A percentile compares a stretch with the other conserved stretches of the same genome.
Conservation (phyloP, 2,329 filamentous ascomycete genomes). For the Hymenoscyphus repandus region DNA sequence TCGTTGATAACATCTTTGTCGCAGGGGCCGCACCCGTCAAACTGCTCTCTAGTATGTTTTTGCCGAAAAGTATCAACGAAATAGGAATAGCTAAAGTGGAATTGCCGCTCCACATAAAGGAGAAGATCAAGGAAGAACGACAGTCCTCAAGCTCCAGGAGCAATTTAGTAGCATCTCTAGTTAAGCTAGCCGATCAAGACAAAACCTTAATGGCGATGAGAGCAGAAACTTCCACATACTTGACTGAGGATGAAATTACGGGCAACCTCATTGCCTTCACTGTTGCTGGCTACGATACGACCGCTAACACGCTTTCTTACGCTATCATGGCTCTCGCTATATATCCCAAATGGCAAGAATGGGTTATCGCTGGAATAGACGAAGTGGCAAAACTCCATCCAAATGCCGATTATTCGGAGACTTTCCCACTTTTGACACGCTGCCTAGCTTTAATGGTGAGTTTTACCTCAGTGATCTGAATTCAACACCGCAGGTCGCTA, state of each 20-base stretch:
- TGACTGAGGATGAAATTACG: conserved; percentile 12
- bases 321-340: conserved; percentile 41
- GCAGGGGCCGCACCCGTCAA: no score
- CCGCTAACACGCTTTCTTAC: conserved; percentile 45
- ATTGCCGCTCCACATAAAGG: not conserved
- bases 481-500: no score
- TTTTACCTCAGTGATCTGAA: no score
- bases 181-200: no score
- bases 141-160: not conserved
- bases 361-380: conserved; percentile 45
- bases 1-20: no score
- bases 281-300: conserved; percentile 43
- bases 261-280: conserved; percentile 29
- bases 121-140: not conserved
- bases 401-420: conserved; percentile 6
- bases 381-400: not conserved
- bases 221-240: no score
- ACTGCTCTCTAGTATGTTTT: no score
- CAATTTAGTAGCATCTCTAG: not conserved
- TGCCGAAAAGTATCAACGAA: not conserved
- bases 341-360: conserved; percentile 45
- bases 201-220: no score
- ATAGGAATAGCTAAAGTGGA: not conserved
- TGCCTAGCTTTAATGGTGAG: conserved; percentile 18
- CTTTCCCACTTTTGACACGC: conserved; percentile 9